Conservation (phyloP, 306 rosid species). For the Castanea mollissima region DNA sequence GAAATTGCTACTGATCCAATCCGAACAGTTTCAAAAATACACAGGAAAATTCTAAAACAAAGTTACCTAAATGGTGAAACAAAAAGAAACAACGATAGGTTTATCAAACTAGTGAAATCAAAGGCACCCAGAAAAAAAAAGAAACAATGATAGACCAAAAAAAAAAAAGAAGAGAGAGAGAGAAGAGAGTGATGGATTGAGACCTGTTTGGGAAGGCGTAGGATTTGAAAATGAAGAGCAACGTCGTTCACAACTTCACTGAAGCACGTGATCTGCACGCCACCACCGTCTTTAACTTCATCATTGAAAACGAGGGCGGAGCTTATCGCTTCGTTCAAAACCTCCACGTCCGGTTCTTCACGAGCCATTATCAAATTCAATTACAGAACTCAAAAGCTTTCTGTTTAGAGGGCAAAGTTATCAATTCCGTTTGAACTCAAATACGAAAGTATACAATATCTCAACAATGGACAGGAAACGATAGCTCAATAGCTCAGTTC, state of each 20-base stretch:
- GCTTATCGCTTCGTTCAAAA: conserved; percentile 10
- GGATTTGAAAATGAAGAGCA: conserved; percentile 72
- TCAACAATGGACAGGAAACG: too few species aligned
- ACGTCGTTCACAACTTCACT: conserved; percentile 64
- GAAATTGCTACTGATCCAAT: too few species aligned
- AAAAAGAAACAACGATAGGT: too few species aligned
- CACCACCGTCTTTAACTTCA: conserved; percentile 9
- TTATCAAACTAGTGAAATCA: background rate
- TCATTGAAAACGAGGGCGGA: conserved; percentile 19
- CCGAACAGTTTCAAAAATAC: too few species aligned
- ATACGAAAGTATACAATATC: too few species aligned
- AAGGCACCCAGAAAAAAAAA: background rate
- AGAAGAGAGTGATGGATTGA: background rate
- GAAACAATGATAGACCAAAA: background rate
- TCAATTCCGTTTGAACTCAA: too few species aligned
- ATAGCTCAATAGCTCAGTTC: too few species aligned
- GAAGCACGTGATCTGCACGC: conserved; percentile 55
- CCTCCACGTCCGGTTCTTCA: conserved; percentile 8
- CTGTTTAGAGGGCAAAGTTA: too few species aligned
- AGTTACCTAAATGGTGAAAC: too few species aligned
- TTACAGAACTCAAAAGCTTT: background rate
- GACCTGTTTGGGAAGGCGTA: conserved; percentile 79
- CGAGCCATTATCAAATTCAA: background rate
- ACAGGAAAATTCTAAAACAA: too few species aligned
- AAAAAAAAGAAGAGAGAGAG: background rate